These are phyloP conservation scores for Eutrema japonicum DNA, from an alignment of 345 rosid genomes.

Conservation along the genomic window DNA sequence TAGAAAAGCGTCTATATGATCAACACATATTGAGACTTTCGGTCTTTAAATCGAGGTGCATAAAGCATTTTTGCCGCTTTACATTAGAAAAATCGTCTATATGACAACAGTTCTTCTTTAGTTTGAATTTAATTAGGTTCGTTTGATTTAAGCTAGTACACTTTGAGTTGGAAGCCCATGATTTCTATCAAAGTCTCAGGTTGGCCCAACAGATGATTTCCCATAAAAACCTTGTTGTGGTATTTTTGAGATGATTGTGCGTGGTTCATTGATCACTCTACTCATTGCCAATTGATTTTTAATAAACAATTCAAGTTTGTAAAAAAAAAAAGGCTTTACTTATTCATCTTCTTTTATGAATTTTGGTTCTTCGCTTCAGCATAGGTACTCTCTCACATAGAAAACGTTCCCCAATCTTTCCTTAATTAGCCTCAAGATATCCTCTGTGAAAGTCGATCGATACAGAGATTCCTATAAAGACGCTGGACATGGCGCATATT, in stretches of 20 bases:
- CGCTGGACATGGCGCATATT: slow-evolving; percentile 77
- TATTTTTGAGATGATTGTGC: no score
- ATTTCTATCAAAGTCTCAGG: no score
- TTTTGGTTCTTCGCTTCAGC: slow-evolving; percentile 86
- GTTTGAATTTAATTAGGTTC: no score
- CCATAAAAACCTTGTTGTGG: no score
- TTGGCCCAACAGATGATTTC: no score
- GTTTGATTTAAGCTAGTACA: no score
- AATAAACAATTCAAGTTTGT: slow-evolving; percentile 3
- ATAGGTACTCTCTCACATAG: slow-evolving; percentile 85
- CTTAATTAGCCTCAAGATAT: slow-evolving; percentile 69
- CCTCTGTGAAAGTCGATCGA: slow-evolving; percentile 74
- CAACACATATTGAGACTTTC: background rate
- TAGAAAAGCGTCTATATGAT: background rate
- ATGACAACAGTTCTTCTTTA: no score
- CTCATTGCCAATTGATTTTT: no score
- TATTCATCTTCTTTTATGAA: slow-evolving; percentile 71
- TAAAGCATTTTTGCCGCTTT: no score
- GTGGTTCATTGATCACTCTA: no score
- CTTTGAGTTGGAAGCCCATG: no score
- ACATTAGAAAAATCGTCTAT: no score
- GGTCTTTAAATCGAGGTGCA: background rate
- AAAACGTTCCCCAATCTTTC: slow-evolving; percentile 79
- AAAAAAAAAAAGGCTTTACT: background rate
- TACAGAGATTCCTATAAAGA: slow-evolving; percentile 70